Percentiles rank a stretch among this genome's conserved stretches.
Evolutionary conservation across 805 yeast species (phyloP).

Genomic region (Starmerella vitae): DNA sequence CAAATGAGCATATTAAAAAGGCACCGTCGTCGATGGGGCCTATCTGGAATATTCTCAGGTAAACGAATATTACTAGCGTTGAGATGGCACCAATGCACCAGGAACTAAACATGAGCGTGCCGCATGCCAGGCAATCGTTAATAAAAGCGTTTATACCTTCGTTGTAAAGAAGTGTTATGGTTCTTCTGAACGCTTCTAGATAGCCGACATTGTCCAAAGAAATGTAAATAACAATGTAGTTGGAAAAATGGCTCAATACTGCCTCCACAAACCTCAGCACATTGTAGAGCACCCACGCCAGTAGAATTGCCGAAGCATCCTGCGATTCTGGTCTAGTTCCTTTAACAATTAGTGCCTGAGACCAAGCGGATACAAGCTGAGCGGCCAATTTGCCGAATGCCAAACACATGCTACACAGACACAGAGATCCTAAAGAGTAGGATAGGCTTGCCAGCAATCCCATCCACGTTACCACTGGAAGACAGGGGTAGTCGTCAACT

Average conservation of each 20-base stretch:
- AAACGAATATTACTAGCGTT: conserved; percentile 49
- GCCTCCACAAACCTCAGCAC: conserved; percentile 56
- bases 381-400: conserved; percentile 49
- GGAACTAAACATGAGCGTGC: conserved; percentile 66
- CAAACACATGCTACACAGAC: conserved; percentile 69
- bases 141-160: conserved; percentile 77
- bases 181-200: conserved; percentile 60
- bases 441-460: conserved; percentile 60
- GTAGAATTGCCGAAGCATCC: conserved; percentile 15
- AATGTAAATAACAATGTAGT: conserved; percentile 74
- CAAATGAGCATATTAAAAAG: conserved; percentile 45
- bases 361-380: conserved; percentile 11
- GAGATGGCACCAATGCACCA: conserved; percentile 58
- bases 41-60: conserved; percentile 54
- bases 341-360: conserved; percentile 14
- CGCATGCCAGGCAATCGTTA: conserved; percentile 68
- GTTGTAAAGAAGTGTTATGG: conserved; percentile 61
- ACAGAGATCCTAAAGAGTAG: conserved; percentile 78
- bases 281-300: conserved; percentile 18
- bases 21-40: conserved; percentile 39
- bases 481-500: conserved; percentile 5
- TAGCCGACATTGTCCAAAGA: conserved; percentile 79
- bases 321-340: conserved; percentile 4
- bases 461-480: conserved; percentile 5
- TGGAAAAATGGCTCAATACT: conserved; percentile 74